Evolutionary conservation across 2,329 filamentous ascomycete species (phyloP).

Genomic region (Conoideocrella luteorostrata): DNA sequence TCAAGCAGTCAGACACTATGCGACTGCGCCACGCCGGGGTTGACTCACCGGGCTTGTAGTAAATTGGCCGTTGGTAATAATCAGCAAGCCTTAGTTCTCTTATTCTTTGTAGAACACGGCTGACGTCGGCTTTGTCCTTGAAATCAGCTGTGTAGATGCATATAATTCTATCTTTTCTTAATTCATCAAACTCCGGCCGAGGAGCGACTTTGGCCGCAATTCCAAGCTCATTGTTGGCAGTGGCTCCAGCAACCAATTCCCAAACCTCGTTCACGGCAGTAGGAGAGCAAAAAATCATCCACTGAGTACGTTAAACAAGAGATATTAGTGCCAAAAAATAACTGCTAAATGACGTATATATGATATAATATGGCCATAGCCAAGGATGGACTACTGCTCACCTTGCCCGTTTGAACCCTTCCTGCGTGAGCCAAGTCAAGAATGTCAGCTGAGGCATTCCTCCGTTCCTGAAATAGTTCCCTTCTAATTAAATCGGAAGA

Average conservation of each 20-base stretch:
- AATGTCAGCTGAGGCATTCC: constrained; percentile 47
- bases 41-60: constrained; percentile 68
- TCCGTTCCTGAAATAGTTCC: constrained; percentile 44
- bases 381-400: constrained; percentile 17
- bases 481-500: constrained; percentile 30
- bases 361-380: neutral
- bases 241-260: constrained; percentile 59
- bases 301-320: constrained; percentile 35
- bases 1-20: neutral
- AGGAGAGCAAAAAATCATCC: constrained; percentile 63
- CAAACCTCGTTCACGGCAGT: constrained; percentile 56
- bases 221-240: constrained; percentile 63
- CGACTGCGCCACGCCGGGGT: neutral
- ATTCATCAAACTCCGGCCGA: constrained; percentile 33
- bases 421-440: constrained; percentile 52
- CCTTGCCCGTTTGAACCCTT: constrained; percentile 61
- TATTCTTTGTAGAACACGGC: constrained; percentile 58
- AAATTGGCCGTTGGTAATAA: constrained; percentile 46
- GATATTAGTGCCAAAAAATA: constrained; percentile 54
- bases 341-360: constrained; percentile 49
- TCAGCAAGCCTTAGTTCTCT: constrained; percentile 55
- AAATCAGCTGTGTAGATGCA: constrained; percentile 78
- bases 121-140: constrained; percentile 59
- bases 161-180: constrained; percentile 49
- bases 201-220: constrained; percentile 66